Evolutionary conservation across 202 grass and related monocot species (phyloP), one percentile per base, ranked within the genome.

Genomic region (Panicum virgatum): DNA sequence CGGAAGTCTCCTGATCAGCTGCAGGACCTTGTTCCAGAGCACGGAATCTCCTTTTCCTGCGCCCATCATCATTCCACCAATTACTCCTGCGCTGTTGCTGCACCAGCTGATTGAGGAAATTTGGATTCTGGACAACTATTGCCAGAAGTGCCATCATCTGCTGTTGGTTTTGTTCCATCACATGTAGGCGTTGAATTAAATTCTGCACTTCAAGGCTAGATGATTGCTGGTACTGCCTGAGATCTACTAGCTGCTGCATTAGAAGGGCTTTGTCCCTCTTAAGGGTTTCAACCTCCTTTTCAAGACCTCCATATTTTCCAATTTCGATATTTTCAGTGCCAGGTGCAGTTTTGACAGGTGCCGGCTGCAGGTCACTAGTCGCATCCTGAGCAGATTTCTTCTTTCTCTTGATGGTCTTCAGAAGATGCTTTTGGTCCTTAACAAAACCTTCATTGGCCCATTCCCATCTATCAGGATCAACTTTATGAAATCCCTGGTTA

Each of bases 81-180:
- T 62, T 89, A 26, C 56, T 77, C 64, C 85, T 90, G 38, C 65
- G 82, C 15, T 82, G 85, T 22, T 87, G 86, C 76, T 89, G 83
- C 59, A 92, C 84, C 19, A 93, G 62, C 63, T 90, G 88, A 36
- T 81, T 79, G 39, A 93, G 82, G 67, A 93, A 79, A 80, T 42
- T 52, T 53, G 91, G 85, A 85, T 78, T 90, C 73, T 90, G 81
- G 64, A 93, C 91, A 82, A 84, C 84, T 11, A 90, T 88, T 75
- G 91, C 85, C 75, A 93, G 56, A 79, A 93, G 88, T 72, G 91
- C 85, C 91, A 93, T 85, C 91, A 93, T 93, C 77, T 93, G 91
- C 81, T 88, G 81, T 69, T 93, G 91, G 74, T 90, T 90, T 40
- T 93, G 81, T 61, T 93, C 91, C 91, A 93, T 93, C 57, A 89